A percentile compares a stretch with the other conserved stretches of the same genome.
phyloP scores from a whole-genome alignment of 2,329 filamentous ascomycete species.

The Phaeosphaeriaceae sp. region DNA sequence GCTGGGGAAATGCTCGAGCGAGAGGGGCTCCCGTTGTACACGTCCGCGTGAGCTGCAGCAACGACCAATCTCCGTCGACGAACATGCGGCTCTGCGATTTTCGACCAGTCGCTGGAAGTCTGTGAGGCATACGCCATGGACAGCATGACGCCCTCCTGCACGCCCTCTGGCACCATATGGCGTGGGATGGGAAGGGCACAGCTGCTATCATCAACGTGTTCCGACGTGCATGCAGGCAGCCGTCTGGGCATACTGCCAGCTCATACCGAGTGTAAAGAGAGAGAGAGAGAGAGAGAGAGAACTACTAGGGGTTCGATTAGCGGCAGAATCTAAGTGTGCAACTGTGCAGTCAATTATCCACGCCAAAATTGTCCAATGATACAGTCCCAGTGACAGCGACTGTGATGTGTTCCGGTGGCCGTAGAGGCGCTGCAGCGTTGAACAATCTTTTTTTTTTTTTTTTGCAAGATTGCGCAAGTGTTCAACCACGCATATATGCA shows the following conservation, averaged over 20 bases:
- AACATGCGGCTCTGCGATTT: not conserved
- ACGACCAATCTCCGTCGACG: not conserved
- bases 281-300: no score
- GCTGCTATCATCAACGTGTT: not conserved
- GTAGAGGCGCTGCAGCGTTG: not conserved
- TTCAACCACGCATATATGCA: no score
- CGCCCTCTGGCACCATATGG: not conserved
- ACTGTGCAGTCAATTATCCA: not conserved
- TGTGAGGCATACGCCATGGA: not conserved
- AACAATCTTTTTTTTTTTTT: not conserved
- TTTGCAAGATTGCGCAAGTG: no score
- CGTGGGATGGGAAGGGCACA: not conserved
- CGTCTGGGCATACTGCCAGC: not conserved
- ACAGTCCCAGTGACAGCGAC: not conserved
- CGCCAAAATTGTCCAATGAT: not conserved
- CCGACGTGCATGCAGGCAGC: not conserved
- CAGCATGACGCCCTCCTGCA: not conserved
- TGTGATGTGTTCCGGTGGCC: not conserved
- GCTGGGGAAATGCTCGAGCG: not conserved
- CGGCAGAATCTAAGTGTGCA: not conserved
- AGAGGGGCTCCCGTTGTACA: not conserved
- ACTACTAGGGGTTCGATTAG: not conserved
- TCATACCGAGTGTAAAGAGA: not conserved
- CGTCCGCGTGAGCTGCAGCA: not conserved
- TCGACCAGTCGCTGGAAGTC: not conserved